These are phyloP conservation scores for Lyophyllum shimeji DNA, from an alignment of 768 basidiomycete genomes.

Conservation along the genomic window DNA sequence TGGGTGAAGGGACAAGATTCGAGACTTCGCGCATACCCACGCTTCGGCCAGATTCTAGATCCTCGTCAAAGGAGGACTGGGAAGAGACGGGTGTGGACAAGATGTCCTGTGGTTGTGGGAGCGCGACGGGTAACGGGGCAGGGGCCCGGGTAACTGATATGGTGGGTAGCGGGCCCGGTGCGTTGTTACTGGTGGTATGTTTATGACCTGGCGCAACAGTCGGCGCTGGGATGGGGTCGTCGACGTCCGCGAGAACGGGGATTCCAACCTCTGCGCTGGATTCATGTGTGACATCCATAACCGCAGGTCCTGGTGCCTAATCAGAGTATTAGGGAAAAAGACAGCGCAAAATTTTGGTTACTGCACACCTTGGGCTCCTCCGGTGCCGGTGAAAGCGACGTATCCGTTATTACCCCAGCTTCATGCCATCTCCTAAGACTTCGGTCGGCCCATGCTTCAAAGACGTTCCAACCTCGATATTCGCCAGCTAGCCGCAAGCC, in stretches of 20 bases:
- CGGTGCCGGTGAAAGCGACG: conserved; percentile 34
- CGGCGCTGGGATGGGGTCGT: conserved; percentile 35
- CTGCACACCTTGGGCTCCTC: conserved; percentile 51
- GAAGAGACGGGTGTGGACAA: conserved; percentile 44
- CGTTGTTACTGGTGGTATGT: conserved; percentile 15
- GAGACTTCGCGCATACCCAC: conserved; percentile 37
- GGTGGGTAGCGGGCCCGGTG: conserved; percentile 40
- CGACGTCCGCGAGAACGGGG: conserved; percentile 51
- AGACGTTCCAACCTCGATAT: conserved; percentile 88
- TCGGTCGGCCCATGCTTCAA: conserved; percentile 92
- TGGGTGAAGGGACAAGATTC: conserved; percentile 19
- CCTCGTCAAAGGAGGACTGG: conserved; percentile 43
- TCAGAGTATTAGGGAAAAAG: background rate
- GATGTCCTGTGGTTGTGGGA: conserved; percentile 68
- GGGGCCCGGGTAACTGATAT: conserved; percentile 72
- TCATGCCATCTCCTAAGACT: conserved; percentile 87
- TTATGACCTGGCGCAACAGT: conserved; percentile 18
- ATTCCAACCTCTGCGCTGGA: conserved; percentile 60
- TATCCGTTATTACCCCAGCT: conserved; percentile 65
- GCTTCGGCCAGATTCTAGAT: conserved; percentile 49
- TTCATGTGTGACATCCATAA: conserved; percentile 35
- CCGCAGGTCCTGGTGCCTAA: conserved; percentile 44
- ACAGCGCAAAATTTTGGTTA: background rate
- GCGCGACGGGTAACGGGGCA: conserved; percentile 64
- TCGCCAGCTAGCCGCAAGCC: conserved; percentile 79